These are phyloP conservation scores for Populus tremula DNA, from an alignment of 345 rosid species.

Conservation along the genomic window DNA sequence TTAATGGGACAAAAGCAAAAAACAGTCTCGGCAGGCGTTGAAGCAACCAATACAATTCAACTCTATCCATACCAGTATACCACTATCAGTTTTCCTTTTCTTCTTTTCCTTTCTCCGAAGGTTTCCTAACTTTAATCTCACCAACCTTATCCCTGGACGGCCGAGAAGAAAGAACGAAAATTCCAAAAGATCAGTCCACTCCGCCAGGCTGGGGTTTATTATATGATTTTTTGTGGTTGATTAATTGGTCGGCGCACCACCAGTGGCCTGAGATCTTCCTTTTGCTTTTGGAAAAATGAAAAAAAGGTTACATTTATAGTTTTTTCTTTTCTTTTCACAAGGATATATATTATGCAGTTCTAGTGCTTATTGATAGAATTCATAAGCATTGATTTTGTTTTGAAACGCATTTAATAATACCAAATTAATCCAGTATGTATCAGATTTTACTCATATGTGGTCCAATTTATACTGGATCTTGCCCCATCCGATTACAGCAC, in stretches of 20 bases:
- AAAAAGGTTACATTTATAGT: background rate
- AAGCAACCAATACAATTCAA: constrained; percentile 6
- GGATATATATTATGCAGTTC: too few species aligned
- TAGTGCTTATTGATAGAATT: background rate
- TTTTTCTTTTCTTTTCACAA: too few species aligned
- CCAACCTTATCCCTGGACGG: constrained; percentile 24
- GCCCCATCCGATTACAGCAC: too few species aligned
- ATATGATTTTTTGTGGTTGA: constrained; percentile 10
- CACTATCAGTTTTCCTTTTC: background rate
- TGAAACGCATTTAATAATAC: too few species aligned
- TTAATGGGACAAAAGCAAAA: background rate
- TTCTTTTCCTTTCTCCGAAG: background rate
- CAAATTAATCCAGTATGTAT: too few species aligned
- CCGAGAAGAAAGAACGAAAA: background rate
- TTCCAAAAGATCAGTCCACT: background rate
- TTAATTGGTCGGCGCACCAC: constrained; percentile 20
- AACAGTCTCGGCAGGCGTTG: background rate
- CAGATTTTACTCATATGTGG: too few species aligned
- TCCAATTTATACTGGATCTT: too few species aligned
- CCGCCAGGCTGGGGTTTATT: background rate
- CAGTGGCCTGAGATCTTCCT: background rate
- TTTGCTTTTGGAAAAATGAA: background rate
- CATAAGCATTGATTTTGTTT: too few species aligned
- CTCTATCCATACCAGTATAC: background rate
- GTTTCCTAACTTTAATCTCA: constrained; percentile 11